Percentiles rank a stretch among this genome's conserved stretches.
Conservation (phyloP, 2,329 filamentous ascomycete species). For the Monosporascus cannonballus region DNA sequence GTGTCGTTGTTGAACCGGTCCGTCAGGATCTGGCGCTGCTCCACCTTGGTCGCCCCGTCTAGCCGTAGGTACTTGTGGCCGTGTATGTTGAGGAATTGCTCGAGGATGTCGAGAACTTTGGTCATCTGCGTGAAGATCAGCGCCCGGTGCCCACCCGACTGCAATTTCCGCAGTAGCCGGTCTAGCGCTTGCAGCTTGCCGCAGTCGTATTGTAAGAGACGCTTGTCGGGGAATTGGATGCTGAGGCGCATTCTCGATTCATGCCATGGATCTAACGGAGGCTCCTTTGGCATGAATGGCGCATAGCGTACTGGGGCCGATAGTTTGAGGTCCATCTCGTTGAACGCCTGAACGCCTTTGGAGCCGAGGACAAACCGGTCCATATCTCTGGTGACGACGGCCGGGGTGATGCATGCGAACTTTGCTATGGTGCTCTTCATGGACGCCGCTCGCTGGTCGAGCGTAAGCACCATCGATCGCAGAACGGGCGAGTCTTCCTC, state of each 20-base stretch:
- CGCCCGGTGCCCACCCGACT: constrained; percentile 84
- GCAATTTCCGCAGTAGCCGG: constrained; percentile 75
- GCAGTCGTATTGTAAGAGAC: constrained; percentile 95
- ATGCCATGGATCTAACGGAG: constrained; percentile 76
- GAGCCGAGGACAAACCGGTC: constrained; percentile 60
- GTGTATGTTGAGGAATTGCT: constrained; percentile 96
- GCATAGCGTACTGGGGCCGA: constrained; percentile 50
- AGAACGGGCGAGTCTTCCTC: constrained; percentile 62
- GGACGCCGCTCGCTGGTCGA: constrained; percentile 65
- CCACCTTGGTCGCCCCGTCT: constrained; percentile 93
- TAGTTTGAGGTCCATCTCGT: constrained; percentile 49
- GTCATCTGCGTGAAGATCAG: constrained; percentile 99
- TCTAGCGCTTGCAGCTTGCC: constrained; percentile 92
- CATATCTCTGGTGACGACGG: constrained; percentile 76
- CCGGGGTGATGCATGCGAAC: constrained; percentile 88
- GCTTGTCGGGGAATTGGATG: constrained; percentile 94
- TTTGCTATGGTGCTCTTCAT: constrained; percentile 74
- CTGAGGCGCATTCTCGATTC: constrained; percentile 87
- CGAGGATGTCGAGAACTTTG: constrained; percentile 92
- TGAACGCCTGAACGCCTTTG: constrained; percentile 50
- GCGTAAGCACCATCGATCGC: constrained; percentile 62
- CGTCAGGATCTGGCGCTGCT: constrained; percentile 89
- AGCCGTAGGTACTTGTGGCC: constrained; percentile 94
- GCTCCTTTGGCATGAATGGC: constrained; percentile 50
- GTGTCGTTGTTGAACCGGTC: constrained; percentile 95